Evolutionary conservation across 805 yeast genomes (phyloP).

Genomic region (Saturnispora saitoi): DNA sequence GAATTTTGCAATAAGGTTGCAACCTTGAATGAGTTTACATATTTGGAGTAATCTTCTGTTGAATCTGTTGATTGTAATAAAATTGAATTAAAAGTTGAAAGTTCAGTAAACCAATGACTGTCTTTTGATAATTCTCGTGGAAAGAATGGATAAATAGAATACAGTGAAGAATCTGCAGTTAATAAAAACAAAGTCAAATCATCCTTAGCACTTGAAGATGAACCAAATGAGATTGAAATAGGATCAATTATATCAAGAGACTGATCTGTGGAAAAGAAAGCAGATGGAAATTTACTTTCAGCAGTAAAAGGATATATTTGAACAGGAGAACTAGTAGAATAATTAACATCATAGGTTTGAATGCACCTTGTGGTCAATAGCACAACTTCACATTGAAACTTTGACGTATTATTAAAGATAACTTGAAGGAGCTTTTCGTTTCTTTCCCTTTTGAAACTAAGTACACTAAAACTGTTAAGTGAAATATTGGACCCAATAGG

Average conservation of each 20-base stretch:
- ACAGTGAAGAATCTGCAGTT: constrained; percentile 50
- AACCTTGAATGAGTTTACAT: constrained; percentile 20
- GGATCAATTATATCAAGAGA: constrained; percentile 23
- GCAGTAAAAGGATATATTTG: constrained; percentile 17
- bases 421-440: constrained; percentile 30
- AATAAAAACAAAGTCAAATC: constrained; percentile 45
- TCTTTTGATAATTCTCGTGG: constrained; percentile 39
- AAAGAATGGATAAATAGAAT: constrained; percentile 54
- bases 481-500: constrained; percentile 14
- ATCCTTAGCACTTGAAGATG: constrained; percentile 15
- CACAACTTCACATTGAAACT: constrained; percentile 36
- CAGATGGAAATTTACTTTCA: constrained; percentile 1
- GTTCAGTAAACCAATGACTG: constrained; percentile 22
- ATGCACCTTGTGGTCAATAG: constrained; percentile 32
- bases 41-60: constrained; percentile 6
- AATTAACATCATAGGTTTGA: constrained; percentile 30
- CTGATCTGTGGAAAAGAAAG: constrained; percentile 7
- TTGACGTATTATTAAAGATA: constrained; percentile 38
- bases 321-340: constrained; percentile 16
- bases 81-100: constrained; percentile 22
- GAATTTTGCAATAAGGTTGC: constrained; percentile 17
- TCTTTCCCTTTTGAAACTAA: neutral
- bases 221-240: constrained; percentile 39
- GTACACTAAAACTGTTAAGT: neutral
- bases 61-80: constrained; percentile 20